A percentile compares a stretch with the other conserved stretches of the same genome.
These are phyloP conservation scores for Thalassiosira hispida DNA, from an alignment of 352 stramenopile species.

Conservation along the genomic window DNA sequence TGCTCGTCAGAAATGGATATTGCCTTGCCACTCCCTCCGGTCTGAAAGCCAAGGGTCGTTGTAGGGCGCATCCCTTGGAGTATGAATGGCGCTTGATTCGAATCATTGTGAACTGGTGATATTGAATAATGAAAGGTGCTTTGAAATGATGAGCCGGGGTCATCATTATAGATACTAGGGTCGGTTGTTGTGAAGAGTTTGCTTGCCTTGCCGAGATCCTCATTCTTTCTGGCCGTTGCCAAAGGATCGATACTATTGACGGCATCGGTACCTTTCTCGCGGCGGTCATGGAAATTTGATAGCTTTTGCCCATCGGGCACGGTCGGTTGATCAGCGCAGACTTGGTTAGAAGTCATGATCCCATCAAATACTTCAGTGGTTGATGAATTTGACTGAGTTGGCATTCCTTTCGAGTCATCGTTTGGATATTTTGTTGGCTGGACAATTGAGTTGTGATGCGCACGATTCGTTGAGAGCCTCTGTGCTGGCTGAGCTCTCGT, in stretches of 20 bases:
- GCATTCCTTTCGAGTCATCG: background rate
- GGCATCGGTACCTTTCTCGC: background rate
- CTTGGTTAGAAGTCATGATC: no score
- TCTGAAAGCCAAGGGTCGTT: conserved; percentile 13
- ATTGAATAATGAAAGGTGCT: background rate
- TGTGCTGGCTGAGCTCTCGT: background rate
- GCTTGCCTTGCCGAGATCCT: conserved; percentile 7
- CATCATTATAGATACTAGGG: conserved; percentile 11
- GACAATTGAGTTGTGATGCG: background rate
- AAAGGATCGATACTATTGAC: no score
- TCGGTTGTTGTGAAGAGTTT: background rate
- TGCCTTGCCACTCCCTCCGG: conserved; percentile 29
- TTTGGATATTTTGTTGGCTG: background rate
- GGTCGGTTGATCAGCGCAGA: no score
- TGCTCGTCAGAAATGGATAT: conserved; percentile 21
- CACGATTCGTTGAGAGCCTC: background rate
- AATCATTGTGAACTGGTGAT: background rate
- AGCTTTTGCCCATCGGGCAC: no score
- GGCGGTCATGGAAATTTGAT: no score
- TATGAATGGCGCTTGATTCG: background rate
- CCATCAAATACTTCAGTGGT: background rate
- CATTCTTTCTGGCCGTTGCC: conserved; percentile 5
- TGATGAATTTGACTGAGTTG: background rate
- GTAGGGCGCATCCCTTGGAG: background rate
- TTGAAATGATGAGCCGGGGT: conserved; percentile 3